phyloP scores from a whole-genome alignment of 495 filamentous ascomycete species.

The Daldinia grandis region DNA sequence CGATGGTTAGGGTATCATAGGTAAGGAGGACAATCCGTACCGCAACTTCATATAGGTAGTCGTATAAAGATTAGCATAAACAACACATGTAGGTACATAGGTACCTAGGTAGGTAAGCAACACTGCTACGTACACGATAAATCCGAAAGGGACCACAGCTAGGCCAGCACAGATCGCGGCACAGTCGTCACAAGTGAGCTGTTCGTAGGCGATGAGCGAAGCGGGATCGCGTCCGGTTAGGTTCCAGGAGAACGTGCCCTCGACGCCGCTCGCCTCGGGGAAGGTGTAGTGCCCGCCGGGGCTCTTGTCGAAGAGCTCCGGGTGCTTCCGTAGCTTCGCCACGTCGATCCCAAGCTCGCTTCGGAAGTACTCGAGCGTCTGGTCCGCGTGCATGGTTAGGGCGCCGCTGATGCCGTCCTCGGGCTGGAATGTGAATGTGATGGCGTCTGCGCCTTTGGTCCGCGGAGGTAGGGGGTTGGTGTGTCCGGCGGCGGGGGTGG shows the following conservation, averaged over 20 bases:
- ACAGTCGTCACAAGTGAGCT: conserved; percentile 1
- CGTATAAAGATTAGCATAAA: not conserved
- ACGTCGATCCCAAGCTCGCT: conserved; percentile 21
- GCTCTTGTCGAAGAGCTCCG: not conserved
- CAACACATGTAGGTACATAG: not conserved
- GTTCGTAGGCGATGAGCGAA: not conserved
- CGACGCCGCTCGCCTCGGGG: conserved; percentile 15
- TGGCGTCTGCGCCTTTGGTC: conserved; percentile 13
- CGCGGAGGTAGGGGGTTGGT: not conserved
- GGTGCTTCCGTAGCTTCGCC: conserved; percentile 6
- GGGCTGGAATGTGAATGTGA: conserved; percentile 42
- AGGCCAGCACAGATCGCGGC: not conserved
- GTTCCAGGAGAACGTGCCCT: conserved; percentile 17
- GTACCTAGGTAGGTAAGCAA: no score
- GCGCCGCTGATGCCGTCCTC: conserved; percentile 32
- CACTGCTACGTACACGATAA: conserved; percentile 6
- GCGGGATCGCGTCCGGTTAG: not conserved
- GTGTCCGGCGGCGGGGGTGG: conserved; percentile 37
- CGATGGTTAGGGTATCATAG: not conserved
- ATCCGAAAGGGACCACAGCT: not conserved
- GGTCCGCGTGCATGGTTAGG: not conserved
- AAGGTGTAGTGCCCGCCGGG: conserved; percentile 5
- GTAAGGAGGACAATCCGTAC: not conserved
- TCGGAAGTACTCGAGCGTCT: conserved; percentile 5
- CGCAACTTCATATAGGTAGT: not conserved